These are phyloP conservation scores for Brettanomyces sp. DNA, from an alignment of 805 yeast species.

Conservation along the genomic window DNA sequence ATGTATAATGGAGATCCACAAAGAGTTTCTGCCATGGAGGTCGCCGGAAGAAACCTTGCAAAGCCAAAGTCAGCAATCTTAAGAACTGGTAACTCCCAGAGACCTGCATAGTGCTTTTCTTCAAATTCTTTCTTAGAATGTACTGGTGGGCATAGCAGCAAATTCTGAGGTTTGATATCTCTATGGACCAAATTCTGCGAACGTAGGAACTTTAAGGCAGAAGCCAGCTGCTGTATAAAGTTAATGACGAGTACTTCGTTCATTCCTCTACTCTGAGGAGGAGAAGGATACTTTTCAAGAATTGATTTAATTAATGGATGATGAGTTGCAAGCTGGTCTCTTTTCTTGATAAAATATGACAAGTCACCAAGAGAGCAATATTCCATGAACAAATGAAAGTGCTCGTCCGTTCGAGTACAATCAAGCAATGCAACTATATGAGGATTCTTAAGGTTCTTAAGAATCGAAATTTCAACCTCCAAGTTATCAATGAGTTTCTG, in stretches of 20 bases:
- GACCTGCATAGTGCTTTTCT: slow-evolving; percentile 55
- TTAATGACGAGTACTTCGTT: slow-evolving; percentile 72
- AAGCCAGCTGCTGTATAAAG: slow-evolving; percentile 76
- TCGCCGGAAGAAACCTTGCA: slow-evolving; percentile 87
- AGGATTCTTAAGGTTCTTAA: slow-evolving; percentile 83
- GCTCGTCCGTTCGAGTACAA: slow-evolving; percentile 62
- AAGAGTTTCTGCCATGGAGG: slow-evolving; percentile 91
- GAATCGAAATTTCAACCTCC: slow-evolving; percentile 84
- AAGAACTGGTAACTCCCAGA: slow-evolving; percentile 81
- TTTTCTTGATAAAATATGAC: slow-evolving; percentile 72
- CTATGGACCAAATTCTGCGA: slow-evolving; percentile 83
- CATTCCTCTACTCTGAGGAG: slow-evolving; percentile 65
- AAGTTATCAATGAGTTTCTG: slow-evolving; percentile 83
- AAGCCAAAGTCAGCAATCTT: slow-evolving; percentile 97
- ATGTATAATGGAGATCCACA: slow-evolving; percentile 97
- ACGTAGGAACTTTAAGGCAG: slow-evolving; percentile 76
- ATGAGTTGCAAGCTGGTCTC: slow-evolving; percentile 58
- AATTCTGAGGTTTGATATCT: slow-evolving; percentile 91
- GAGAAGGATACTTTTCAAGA: slow-evolving; percentile 76
- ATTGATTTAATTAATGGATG: slow-evolving; percentile 75
- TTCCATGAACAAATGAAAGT: slow-evolving; percentile 90
- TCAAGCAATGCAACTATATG: slow-evolving; percentile 85
- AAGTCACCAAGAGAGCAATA: slow-evolving; percentile 94
- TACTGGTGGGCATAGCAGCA: slow-evolving; percentile 73
- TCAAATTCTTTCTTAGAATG: slow-evolving; percentile 54